phyloP scores from a whole-genome alignment of 2,329 filamentous ascomycete species.

The Septoria petroselini region DNA sequence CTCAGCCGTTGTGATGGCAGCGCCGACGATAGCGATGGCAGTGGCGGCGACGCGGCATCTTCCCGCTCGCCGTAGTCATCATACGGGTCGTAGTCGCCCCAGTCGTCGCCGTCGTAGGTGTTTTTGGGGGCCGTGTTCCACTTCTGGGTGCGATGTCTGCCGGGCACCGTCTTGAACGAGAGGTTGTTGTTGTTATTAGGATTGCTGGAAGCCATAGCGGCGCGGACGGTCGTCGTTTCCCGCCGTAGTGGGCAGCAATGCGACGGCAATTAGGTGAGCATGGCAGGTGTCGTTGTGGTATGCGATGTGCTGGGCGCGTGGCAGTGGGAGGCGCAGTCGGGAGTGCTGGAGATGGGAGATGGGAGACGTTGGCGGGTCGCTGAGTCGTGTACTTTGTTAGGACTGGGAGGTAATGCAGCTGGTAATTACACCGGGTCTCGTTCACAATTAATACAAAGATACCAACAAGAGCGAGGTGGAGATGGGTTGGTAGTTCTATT shows the following conservation, averaged over 20 bases:
- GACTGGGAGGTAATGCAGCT: no score
- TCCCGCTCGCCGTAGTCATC: constrained; percentile 55
- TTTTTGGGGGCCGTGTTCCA: constrained; percentile 88
- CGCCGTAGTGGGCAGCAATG: constrained; percentile 1
- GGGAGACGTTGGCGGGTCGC: no score
- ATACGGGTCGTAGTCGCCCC: constrained; percentile 67
- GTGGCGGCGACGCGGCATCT: constrained; percentile 41
- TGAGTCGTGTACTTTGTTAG: no score
- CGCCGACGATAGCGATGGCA: constrained; percentile 15
- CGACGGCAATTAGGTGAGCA: no score
- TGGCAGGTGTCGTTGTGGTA: no score
- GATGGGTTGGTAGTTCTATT: no score
- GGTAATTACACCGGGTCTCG: no score
- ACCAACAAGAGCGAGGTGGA: no score
- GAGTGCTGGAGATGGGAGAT: no score
- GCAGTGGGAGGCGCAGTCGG: no score
- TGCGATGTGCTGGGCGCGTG: no score
- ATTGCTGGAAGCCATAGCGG: constrained; percentile 28
- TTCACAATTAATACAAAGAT: no score
- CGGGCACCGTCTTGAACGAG: constrained; percentile 80
- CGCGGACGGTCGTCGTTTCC: constrained; percentile 2
- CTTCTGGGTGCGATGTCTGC: constrained; percentile 85
- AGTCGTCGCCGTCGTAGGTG: constrained; percentile 90
- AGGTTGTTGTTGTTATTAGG: constrained; percentile 34
- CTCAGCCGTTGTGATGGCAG: constrained; percentile 20